phyloP scores from a whole-genome alignment of 257 asterid species.

The Paulownia fortunei region DNA sequence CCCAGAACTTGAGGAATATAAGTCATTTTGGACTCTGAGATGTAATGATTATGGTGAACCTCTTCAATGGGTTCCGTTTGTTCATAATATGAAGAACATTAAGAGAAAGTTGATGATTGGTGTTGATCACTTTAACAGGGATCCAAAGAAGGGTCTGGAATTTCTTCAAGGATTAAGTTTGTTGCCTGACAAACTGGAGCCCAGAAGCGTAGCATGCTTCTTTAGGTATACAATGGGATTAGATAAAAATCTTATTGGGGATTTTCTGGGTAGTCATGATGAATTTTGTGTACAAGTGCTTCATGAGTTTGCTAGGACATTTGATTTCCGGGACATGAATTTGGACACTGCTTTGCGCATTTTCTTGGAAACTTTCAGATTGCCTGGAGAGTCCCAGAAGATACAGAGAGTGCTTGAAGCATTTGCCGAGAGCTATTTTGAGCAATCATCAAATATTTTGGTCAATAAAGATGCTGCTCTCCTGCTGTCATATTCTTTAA shows the following conservation, averaged over 20 bases:
- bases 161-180: constrained; percentile 70
- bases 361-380: constrained; percentile 85
- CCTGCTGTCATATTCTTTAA: constrained; percentile 81
- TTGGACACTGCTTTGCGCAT: constrained; percentile 87
- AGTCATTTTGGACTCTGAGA: constrained; percentile 76
- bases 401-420: constrained; percentile 96
- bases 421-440: constrained; percentile 85
- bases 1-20: constrained; percentile 54
- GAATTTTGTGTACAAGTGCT: constrained; percentile 86
- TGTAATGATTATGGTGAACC: constrained; percentile 70
- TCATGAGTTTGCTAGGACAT: constrained; percentile 81
- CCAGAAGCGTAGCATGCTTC: constrained; percentile 79
- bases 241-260: constrained; percentile 85
- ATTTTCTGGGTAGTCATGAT: constrained; percentile 86
- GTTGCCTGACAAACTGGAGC: constrained; percentile 77
- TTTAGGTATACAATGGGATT: constrained; percentile 77
- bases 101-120: constrained; percentile 81
- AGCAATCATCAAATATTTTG: constrained; percentile 78
- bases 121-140: constrained; percentile 86
- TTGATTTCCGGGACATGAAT: constrained; percentile 76
- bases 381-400: constrained; percentile 98
- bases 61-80: constrained; percentile 80
- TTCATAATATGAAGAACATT: constrained; percentile 70
- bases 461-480: constrained; percentile 92
- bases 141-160: constrained; percentile 86